These are phyloP conservation scores for Aspergillus glaucus DNA, from an alignment of 2,329 filamentous ascomycete genomes.

Conservation along the genomic window DNA sequence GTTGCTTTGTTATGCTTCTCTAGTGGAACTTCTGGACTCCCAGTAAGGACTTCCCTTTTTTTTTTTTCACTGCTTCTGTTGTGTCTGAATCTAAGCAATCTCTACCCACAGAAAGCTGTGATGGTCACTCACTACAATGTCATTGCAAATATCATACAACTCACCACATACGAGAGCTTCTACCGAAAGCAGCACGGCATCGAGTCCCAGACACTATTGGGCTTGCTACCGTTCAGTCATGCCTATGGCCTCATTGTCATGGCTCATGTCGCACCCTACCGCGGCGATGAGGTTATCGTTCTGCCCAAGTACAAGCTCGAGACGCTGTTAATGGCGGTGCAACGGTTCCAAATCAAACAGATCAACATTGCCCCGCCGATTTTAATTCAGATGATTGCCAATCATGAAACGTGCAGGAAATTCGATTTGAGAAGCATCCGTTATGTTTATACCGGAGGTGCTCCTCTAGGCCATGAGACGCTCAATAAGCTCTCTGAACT, in stretches of 20 bases:
- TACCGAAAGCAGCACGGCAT: background rate
- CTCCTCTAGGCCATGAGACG: background rate
- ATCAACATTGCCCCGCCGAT: background rate
- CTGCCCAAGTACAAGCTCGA: background rate
- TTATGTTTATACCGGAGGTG: background rate
- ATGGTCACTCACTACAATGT: background rate
- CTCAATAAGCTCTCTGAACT: background rate
- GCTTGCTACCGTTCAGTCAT: background rate
- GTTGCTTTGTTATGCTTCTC: no score
- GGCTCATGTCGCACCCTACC: background rate
- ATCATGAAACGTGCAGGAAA: no score
- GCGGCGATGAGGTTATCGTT: background rate
- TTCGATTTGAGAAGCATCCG: background rate
- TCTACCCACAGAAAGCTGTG: background rate
- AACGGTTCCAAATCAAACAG: background rate
- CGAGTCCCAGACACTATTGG: background rate
- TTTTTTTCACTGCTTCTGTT: no score
- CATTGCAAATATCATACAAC: background rate
- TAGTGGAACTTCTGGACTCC: no score
- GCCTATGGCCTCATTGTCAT: background rate
- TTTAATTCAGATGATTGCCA: background rate
- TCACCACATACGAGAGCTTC: background rate
- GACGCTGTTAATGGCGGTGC: background rate
- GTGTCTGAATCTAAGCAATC: background rate
- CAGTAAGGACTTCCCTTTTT: no score